Evolutionary conservation across 2,329 filamentous ascomycete species (phyloP).

Genomic region (Torrubiellomyces zombiae): DNA sequence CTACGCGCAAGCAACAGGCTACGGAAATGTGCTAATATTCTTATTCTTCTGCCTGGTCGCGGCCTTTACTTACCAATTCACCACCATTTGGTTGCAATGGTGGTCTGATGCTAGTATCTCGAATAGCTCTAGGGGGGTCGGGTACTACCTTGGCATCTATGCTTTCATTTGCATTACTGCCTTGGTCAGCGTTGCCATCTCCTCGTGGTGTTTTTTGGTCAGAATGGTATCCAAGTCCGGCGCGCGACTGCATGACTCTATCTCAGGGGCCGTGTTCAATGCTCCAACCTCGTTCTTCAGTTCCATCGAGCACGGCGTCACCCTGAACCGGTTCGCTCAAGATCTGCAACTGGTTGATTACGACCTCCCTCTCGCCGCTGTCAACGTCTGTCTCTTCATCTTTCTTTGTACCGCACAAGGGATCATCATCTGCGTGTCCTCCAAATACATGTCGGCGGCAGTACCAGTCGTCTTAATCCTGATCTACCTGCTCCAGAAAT

Average conservation of each 20-base stretch:
- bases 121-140: background rate
- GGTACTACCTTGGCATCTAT: background rate
- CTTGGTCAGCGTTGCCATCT: background rate
- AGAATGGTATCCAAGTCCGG: background rate
- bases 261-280: too few relatives aligned
- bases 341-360: slow-evolving; percentile 1
- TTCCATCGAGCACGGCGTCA: background rate
- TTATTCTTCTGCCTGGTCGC: background rate
- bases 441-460: slow-evolving; percentile 2
- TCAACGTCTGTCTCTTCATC: background rate
- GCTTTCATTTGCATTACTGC: background rate
- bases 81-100: background rate
- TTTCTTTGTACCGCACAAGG: background rate
- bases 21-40: background rate
- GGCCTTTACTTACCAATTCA: background rate
- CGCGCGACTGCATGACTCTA: too few relatives aligned
- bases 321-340: slow-evolving; percentile 1
- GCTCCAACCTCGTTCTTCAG: background rate
- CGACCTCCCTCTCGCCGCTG: background rate
- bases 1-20: background rate
- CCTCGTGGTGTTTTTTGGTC: background rate
- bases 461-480: slow-evolving; percentile 3
- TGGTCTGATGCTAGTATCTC: background rate
- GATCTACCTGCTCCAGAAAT: slow-evolving; percentile 6
- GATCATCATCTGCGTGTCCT: background rate